phyloP scores from a whole-genome alignment of 805 yeast species.

The Yarrowia phangngaensis region DNA sequence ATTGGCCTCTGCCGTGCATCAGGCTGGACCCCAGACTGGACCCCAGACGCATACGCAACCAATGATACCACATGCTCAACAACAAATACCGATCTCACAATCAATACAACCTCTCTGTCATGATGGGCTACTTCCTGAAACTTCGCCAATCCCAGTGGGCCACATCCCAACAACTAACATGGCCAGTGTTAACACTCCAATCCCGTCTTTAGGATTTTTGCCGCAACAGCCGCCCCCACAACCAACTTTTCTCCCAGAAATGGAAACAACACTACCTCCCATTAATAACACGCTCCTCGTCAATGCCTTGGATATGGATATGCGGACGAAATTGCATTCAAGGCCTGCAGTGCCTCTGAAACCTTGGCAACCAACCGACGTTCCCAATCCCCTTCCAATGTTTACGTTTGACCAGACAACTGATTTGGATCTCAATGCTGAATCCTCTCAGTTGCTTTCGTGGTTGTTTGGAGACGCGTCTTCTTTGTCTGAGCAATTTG shows the following conservation, averaged over 20 bases:
- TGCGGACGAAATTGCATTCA: slow-evolving; percentile 15
- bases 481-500: slow-evolving; percentile 35
- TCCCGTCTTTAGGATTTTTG: not conserved
- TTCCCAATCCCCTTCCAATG: slow-evolving; percentile 12
- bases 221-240: slow-evolving; percentile 1
- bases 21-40: too few species aligned
- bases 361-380: slow-evolving; percentile 17
- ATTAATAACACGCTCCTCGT: slow-evolving; percentile 19
- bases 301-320: slow-evolving; percentile 16
- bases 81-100: too few species aligned
- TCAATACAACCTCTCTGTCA: not conserved
- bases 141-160: slow-evolving; percentile 1
- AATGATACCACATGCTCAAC: too few species aligned
- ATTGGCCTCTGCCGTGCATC: too few species aligned
- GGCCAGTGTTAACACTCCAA: slow-evolving; percentile 10
- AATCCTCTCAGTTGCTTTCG: slow-evolving; percentile 36
- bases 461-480: slow-evolving; percentile 42
- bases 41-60: too few species aligned
- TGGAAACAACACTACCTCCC: slow-evolving; percentile 17
- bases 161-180: slow-evolving; percentile 17
- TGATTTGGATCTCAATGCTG: slow-evolving; percentile 3
- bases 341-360: slow-evolving; percentile 1
- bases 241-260: not conserved
- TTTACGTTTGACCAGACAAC: slow-evolving; percentile 7
- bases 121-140: not conserved